Conservation (phyloP, 2,329 filamentous ascomycete genomes). For the Aspergillus ochraceus region DNA sequence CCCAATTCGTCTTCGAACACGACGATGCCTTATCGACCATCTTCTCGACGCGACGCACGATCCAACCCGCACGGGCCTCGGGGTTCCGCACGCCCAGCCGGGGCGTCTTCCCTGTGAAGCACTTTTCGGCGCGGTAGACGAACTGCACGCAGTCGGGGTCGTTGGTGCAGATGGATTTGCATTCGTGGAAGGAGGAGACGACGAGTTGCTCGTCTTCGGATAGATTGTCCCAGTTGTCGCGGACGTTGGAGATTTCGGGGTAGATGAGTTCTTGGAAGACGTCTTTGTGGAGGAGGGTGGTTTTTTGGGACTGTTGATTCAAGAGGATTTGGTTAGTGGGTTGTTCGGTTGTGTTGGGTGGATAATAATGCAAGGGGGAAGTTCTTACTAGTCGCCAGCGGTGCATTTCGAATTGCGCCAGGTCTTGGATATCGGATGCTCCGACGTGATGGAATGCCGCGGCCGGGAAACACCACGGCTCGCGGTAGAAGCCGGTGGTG, state of each 20-base stretch:
- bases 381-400: conserved; percentile 63
- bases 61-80: conserved; percentile 33
- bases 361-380: not conserved
- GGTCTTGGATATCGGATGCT: conserved; percentile 41
- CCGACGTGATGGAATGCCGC: conserved; percentile 53
- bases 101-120: conserved; percentile 32
- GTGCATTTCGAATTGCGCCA: conserved; percentile 49
- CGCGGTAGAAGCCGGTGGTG: conserved; percentile 39
- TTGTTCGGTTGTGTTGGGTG: conserved; percentile 2
- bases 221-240: conserved; percentile 38
- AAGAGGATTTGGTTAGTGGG: not conserved
- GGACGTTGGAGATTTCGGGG: conserved; percentile 29
- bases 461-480: conserved; percentile 53
- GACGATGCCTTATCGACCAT: conserved; percentile 29
- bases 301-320: not conserved
- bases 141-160: conserved; percentile 33
- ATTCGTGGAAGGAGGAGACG: conserved; percentile 31
- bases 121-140: conserved; percentile 28
- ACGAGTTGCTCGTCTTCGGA: conserved; percentile 31
- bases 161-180: conserved; percentile 28
- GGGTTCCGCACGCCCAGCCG: conserved; percentile 28
- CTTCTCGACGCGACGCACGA: conserved; percentile 28
- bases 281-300: conserved; percentile 36
- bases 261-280: conserved; percentile 39
- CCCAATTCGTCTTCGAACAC: conserved; percentile 30